Base-by-base conservation (phyloP, 352 stramenopile species). In the Globisporangium apiculatum region DNA sequence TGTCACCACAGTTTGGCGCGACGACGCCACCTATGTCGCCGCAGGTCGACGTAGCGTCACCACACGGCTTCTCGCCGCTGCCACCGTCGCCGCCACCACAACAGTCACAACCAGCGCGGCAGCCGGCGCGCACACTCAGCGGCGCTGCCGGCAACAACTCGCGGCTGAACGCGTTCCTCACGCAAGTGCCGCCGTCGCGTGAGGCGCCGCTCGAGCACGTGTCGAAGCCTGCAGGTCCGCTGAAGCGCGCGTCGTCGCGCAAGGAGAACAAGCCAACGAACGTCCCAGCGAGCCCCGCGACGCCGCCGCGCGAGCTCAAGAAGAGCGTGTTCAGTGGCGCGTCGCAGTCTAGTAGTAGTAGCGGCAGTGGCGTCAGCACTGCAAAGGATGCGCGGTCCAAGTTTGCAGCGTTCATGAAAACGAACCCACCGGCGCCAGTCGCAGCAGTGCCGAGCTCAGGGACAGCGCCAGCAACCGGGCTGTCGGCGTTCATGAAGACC, bases 361-460 rank as follows among this genome's bases (percentile, higher is more conserved):
- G 7, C 35, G 18, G 42, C 12, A n/a, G 65, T 7, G 37, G 35
- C 11, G 24, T 31, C 24, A 31, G 24, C 24, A 31, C 24, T 31
- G 45, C 57, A 6, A 65, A 66, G 2, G 68, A 87, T 15, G 56
- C 75, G 8, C 79, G 79, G 48, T 87, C 86, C 64, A 93, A 93
- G 60, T 89, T 93, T 51, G 79, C 83, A 24, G 79, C 79, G 18
- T 93, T 93, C 55, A 87, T 93, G 77, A 73, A 77, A 49, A 68
- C 79, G n/a, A 89, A 89, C 40, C 80, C 83, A 14, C 75, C 80
- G 14, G 49, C 73, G 52, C 51, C 64, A 60, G 51, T 40, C 54
- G 55, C 53, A 45, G 52, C 59, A 7, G 49, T 43, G n/a, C 50
- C 62, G 48, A 64, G 53, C 38, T 53, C 50, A 14, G 68, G 51